Conservation (phyloP, 768 basidiomycete genomes). For the Lentinus brumalis region DNA sequence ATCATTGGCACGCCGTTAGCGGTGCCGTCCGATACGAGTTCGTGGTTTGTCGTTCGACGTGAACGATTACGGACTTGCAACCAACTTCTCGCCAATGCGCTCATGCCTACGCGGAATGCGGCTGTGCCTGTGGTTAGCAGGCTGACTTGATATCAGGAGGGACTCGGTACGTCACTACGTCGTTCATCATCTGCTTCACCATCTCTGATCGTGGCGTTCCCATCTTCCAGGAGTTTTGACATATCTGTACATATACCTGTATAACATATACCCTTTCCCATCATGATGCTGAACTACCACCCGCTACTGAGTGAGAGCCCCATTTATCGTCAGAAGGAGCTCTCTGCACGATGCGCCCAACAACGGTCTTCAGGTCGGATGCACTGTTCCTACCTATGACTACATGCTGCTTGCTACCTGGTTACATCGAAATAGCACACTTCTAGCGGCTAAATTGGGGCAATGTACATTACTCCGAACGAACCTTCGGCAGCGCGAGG, state of each 20-base stretch:
- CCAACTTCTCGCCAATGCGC: conserved; percentile 33
- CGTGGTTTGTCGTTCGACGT: conserved; percentile 80
- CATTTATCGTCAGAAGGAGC: no score
- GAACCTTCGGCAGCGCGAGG: conserved; percentile 11
- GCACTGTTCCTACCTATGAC: no score
- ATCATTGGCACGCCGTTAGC: conserved; percentile 68
- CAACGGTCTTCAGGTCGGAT: no score
- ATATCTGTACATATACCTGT: no score
- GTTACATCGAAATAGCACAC: no score
- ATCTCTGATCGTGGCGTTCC: not conserved
- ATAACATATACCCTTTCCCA: no score
- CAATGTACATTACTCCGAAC: not conserved
- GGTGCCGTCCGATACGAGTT: conserved; percentile 69
- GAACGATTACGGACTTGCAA: conserved; percentile 54
- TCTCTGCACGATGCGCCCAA: no score
- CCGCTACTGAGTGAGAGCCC: no score
- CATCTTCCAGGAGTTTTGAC: not conserved
- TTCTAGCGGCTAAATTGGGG: no score
- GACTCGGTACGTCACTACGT: not conserved
- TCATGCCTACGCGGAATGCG: conserved; percentile 29
- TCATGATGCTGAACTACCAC: no score
- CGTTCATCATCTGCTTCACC: not conserved
- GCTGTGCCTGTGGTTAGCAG: conserved; percentile 12
- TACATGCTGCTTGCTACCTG: no score
- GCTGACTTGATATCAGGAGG: not conserved